Base-by-base conservation (phyloP, 768 basidiomycete genomes). In the Peribolospora baueri region DNA sequence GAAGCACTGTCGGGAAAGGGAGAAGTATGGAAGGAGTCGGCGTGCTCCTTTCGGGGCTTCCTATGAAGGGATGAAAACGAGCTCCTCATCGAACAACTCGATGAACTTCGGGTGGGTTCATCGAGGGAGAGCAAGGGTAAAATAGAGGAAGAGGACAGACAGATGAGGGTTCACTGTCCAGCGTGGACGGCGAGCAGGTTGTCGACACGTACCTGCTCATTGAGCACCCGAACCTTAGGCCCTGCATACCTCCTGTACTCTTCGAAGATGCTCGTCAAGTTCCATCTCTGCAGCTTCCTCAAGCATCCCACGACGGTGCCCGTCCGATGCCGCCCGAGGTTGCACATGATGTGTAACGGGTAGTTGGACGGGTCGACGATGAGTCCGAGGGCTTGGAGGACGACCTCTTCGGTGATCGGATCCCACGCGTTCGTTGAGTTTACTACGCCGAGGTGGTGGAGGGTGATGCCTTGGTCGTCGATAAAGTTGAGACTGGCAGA, bases 61-160 rank as follows among this genome's bases (percentile, higher is more conserved):
- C 25, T 25, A 25, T 25, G 25, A 25, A 25, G 55, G 55, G 42
- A 65, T 59, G 1, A 64, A 58, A 9, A 68, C 65, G 47, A 68
- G 54, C 59, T 68, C 67, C 50, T 64, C 66, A 54, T 68, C 67
- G 51, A 70, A 70, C 10, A 68, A 62, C 61, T 70, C 68, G 55
- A 70, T 68, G 55, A 70, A 70, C 68, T 69, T 48, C n/a, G 49
- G 14, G 14, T 25, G 41, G 40, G 45, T 40, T 39, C 14, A 46
- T 5, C 47, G 14, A 7, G 5, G 2, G 42, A n/a, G 4, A n/a
- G 47, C 7, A 5, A 7, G 7, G 13, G 7, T 3, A 42, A 13
- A 4, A n/a, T 37, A 25, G 36, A 46, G 41, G 47, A 40, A 41
- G 25, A 7, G 43, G 53, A 52, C 6, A 36, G 45, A 38, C 42